phyloP scores from a whole-genome alignment of 768 basidiomycete species.

The Calocybe cyanea region DNA sequence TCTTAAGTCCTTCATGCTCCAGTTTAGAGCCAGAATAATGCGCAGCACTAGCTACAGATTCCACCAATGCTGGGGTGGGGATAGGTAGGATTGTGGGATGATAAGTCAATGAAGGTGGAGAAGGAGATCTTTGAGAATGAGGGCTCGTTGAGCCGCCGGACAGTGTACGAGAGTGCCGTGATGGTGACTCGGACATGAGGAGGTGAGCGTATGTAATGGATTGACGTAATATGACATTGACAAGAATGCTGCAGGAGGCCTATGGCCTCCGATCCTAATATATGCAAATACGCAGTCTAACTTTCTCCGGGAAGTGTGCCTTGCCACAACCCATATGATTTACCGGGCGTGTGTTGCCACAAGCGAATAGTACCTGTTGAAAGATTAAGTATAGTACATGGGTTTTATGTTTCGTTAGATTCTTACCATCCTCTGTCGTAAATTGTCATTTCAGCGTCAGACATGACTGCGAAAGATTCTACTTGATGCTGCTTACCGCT shows the following conservation, averaged over 20 bases:
- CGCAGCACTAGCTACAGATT: slow-evolving; percentile 57
- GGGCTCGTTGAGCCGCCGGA: slow-evolving; percentile 14
- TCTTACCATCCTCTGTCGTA: slow-evolving; percentile 64
- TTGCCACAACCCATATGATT: slow-evolving; percentile 90
- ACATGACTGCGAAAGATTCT: slow-evolving; percentile 2
- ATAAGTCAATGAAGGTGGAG: slow-evolving; percentile 41
- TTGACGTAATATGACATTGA: slow-evolving; percentile 13
- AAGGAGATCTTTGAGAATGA: slow-evolving; percentile 21
- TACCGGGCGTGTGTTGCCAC: slow-evolving; percentile 96
- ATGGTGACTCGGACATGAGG: slow-evolving; percentile 11
- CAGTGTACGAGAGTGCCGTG: slow-evolving; percentile 20
- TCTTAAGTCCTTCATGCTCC: slow-evolving; percentile 29
- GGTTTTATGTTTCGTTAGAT: background rate
- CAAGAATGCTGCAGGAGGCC: background rate
- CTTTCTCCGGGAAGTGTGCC: slow-evolving; percentile 45
- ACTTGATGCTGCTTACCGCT: slow-evolving; percentile 62
- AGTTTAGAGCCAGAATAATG: slow-evolving; percentile 56
- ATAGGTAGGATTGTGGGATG: slow-evolving; percentile 43
- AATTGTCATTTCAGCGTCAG: background rate
- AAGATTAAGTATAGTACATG: slow-evolving; percentile 1
- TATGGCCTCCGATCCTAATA: slow-evolving; percentile 9
- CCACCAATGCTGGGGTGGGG: slow-evolving; percentile 48
- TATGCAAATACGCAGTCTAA: slow-evolving; percentile 20
- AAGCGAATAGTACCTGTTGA: slow-evolving; percentile 90
- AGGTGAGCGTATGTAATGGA: background rate